Evolutionary conservation across 2,329 filamentous ascomycete species (phyloP), one percentile per base, ranked within the genome.

Genomic region (Pseudogymnoascus sp.): DNA sequence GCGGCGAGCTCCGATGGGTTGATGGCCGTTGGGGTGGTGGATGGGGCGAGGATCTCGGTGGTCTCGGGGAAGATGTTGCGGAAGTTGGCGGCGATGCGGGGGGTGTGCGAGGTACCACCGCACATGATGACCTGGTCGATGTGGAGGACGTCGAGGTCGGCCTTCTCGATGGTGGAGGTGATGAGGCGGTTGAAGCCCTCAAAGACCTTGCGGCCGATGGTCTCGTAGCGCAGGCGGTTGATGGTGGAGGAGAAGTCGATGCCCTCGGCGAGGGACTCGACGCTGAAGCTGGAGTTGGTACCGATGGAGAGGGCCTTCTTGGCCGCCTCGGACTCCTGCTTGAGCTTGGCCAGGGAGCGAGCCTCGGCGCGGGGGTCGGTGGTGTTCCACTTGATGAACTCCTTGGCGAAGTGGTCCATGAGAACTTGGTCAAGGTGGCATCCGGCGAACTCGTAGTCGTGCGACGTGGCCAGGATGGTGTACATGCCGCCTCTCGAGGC

Each of bases 351-450:
- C 70, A 97, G 79, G 71, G 89, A 89, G 71, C 88, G 88, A 63
- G 88, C 82, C 74, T 95, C 91, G 73, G 88, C 84, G 70, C 93
- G 85, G 21, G 95, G 95, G 76, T 97, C 95, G 64, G 85, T 85
- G 37, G 77, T 78, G 79, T 97, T 86, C 84, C 96, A 96, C 85
- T 99, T 97, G 73, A 95, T 84, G 79, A 99, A 99, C 78, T 99
- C 95, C 83, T 99, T 99, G 70, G 93, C 90, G 71, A 97, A 97
- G 82, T 97, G 89, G 75, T 99, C 93, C 75, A 96, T 90, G 64
- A 99, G 83, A 60, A 93, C 89, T 75, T 95, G 85, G 80, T 99
- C 95, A 64, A 99, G 83, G 69, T 92, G 87, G 37, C 86, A 83
- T 73, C 95, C 95, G 63, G 90, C 88, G 69, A 93, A 90, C 73